Evolutionary conservation across 129 eudicot species (phyloP).

Genomic region (Arctium lappa): DNA sequence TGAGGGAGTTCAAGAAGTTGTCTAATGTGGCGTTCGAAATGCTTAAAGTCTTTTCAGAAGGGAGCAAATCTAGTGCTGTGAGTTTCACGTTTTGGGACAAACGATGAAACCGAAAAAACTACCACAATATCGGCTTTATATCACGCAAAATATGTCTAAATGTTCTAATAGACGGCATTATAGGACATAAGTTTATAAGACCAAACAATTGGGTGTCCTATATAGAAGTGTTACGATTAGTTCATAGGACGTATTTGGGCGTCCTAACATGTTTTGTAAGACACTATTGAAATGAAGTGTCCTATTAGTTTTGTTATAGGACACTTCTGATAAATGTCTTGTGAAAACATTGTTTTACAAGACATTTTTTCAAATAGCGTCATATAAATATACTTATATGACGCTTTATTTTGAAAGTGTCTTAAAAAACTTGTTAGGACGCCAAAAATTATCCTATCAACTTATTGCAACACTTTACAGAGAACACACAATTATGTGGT

Average conservation of each 20-base stretch:
- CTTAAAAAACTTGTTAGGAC: neutral
- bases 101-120: neutral
- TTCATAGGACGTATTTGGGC: neutral
- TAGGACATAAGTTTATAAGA: neutral
- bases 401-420: neutral
- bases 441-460: neutral
- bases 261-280: neutral
- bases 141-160: neutral
- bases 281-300: neutral
- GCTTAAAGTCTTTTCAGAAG: slow-evolving; percentile 69
- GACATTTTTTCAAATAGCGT: neutral
- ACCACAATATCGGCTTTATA: neutral
- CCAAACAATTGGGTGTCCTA: neutral
- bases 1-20: slow-evolving; percentile 63
- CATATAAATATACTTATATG: neutral
- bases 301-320: too few species aligned
- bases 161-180: neutral
- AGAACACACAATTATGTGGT: neutral
- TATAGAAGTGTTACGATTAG: neutral
- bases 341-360: neutral
- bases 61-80: slow-evolving; percentile 63
- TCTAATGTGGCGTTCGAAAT: slow-evolving; percentile 62
- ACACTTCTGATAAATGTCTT: neutral
- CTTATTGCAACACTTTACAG: neutral
- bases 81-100: slow-evolving; percentile 23